Evolutionary conservation across 768 basidiomycete genomes (phyloP).

Genomic region (Dentipellis fragilis): DNA sequence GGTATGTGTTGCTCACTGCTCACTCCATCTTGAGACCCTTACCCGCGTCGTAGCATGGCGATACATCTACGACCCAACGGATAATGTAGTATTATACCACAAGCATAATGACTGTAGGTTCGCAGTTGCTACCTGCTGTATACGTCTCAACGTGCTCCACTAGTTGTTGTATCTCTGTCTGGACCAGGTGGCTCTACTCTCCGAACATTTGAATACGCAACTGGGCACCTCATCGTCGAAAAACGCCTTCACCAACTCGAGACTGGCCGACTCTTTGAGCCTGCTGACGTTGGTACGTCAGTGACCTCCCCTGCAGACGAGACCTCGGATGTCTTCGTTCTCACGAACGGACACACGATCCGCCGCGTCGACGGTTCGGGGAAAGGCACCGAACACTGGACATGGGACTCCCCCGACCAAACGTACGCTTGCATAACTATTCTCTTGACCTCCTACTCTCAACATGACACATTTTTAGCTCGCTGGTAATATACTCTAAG

Average conservation of each 20-base stretch:
- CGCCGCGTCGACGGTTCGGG: constrained; percentile 44
- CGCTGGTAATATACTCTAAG: constrained; percentile 53
- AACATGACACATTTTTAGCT: constrained; percentile 30
- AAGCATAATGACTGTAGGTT: constrained; percentile 46
- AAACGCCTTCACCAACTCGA: constrained; percentile 41
- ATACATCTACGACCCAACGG: constrained; percentile 60
- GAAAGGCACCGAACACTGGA: constrained; percentile 43
- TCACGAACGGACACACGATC: constrained; percentile 55
- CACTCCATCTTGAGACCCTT: not conserved
- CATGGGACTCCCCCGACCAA: constrained; percentile 60
- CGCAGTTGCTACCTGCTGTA: not conserved
- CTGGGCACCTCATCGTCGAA: constrained; percentile 62
- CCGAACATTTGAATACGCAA: constrained; percentile 53
- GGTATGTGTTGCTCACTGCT: constrained; percentile 32
- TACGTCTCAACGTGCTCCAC: not conserved
- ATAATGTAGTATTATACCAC: constrained; percentile 58
- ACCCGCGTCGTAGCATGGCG: constrained; percentile 55
- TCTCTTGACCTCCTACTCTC: constrained; percentile 2
- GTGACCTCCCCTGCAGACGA: constrained; percentile 30
- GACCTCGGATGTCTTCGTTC: constrained; percentile 32
- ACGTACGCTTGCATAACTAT: constrained; percentile 32
- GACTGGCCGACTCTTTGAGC: constrained; percentile 37
- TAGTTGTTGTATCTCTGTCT: constrained; percentile 67
- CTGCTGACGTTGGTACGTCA: constrained; percentile 44
- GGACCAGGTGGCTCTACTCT: constrained; percentile 63